Evolutionary conservation across 176 grass and related monocot genomes (phyloP).

Genomic region (Oryza nivara): DNA sequence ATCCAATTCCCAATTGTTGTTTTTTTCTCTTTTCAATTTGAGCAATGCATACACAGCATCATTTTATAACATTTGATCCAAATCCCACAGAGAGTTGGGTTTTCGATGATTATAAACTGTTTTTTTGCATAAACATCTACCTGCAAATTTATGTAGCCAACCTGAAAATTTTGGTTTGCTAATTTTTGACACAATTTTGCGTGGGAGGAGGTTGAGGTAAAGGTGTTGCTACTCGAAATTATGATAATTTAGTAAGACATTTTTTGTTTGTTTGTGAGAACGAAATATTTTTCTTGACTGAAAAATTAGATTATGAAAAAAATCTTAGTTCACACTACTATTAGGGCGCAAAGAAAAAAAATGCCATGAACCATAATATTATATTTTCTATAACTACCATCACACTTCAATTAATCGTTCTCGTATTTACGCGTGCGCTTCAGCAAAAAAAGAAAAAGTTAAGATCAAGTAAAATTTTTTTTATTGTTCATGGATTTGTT

Average conservation of each 20-base stretch:
- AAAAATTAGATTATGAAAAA: neutral
- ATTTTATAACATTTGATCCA: slow-evolving; percentile 18
- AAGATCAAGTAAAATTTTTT: no score
- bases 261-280: neutral
- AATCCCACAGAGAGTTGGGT: neutral
- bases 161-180: neutral
- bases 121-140: neutral
- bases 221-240: neutral
- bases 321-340: neutral
- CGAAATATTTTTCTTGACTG: neutral
- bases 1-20: neutral
- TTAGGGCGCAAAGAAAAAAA: neutral
- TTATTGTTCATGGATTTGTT: neutral
- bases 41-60: neutral
- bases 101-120: neutral
- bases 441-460: neutral
- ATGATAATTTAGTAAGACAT: neutral
- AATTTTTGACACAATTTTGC: neutral
- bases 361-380: no score
- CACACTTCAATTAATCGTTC: neutral
- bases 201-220: neutral
- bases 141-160: neutral
- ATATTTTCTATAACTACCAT: neutral
- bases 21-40: neutral
- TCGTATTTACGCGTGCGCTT: neutral